phyloP scores from a whole-genome alignment of 257 asterid species.

The Solanum piurae region DNA sequence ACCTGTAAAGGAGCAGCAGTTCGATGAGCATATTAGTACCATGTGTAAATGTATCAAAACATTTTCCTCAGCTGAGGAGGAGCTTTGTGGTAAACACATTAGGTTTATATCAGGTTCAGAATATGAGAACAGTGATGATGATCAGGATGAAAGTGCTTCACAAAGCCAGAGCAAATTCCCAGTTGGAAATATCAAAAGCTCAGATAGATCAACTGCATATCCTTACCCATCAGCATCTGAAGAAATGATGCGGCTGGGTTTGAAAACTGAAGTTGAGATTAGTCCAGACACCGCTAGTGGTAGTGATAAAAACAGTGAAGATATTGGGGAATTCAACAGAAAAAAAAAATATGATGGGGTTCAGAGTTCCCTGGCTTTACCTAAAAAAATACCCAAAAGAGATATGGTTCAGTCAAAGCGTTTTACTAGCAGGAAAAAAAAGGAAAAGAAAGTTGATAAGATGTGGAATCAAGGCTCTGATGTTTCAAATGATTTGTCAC shows the following conservation, averaged over 20 bases:
- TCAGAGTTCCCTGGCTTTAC: conserved; percentile 18
- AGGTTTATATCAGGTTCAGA: conserved; percentile 67
- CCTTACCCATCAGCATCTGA: conserved; percentile 94
- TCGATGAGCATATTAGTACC: conserved; percentile 54
- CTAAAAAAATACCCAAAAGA: conserved; percentile 31
- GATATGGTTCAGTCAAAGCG: background rate
- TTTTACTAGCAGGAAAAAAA: background rate
- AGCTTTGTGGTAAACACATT: conserved; percentile 50
- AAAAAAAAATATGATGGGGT: conserved; percentile 30
- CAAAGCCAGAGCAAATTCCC: conserved; percentile 4
- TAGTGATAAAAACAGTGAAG: conserved; percentile 12
- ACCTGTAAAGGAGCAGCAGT: conserved; percentile 33
- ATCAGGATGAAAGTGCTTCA: conserved; percentile 24
- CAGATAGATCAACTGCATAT: conserved; percentile 38
- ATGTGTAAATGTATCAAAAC: conserved; percentile 48
- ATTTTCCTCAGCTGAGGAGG: conserved; percentile 30
- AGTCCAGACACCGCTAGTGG: conserved; percentile 11
- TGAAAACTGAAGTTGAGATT: conserved; percentile 33
- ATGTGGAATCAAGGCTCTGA: background rate
- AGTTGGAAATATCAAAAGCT: conserved; percentile 20
- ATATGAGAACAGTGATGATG: conserved; percentile 33
- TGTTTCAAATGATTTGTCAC: conserved; percentile 13
- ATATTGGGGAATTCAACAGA: conserved; percentile 7
- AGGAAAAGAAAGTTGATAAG: background rate
- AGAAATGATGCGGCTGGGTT: conserved; percentile 67